Conservation (phyloP, 495 filamentous ascomycete genomes). For the Penicillium subrubescens region DNA sequence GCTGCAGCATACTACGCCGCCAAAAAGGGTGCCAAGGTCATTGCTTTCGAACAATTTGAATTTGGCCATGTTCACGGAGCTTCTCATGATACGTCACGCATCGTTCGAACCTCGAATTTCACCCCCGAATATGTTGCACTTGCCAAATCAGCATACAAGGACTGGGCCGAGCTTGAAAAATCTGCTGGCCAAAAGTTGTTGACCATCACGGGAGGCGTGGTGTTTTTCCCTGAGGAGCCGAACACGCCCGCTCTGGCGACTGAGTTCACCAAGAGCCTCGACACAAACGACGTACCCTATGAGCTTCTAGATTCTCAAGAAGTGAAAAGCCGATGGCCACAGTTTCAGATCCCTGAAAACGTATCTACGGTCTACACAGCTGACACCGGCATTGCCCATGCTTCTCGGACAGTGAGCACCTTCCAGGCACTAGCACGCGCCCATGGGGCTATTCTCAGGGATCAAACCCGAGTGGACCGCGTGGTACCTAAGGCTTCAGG, state of each 20-base stretch:
- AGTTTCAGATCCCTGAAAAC: constrained; percentile 28
- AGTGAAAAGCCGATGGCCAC: constrained; percentile 32
- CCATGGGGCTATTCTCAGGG: constrained; percentile 27
- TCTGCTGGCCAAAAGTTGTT: constrained; percentile 18
- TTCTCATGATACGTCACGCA: constrained; percentile 26
- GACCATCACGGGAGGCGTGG: constrained; percentile 24
- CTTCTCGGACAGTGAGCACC: constrained; percentile 23
- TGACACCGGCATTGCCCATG: constrained; percentile 32
- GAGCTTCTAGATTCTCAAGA: constrained; percentile 27
- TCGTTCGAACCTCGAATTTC: constrained; percentile 23
- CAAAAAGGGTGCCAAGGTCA: constrained; percentile 22
- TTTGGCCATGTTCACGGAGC: constrained; percentile 23
- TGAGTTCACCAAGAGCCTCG: constrained; percentile 21
- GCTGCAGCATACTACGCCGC: constrained; percentile 24
- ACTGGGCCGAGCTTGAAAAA: constrained; percentile 24
- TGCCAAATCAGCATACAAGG: constrained; percentile 23
- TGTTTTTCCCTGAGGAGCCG: constrained; percentile 27
- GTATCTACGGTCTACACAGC: constrained; percentile 29
- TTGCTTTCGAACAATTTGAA: constrained; percentile 27
- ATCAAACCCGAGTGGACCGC: constrained; percentile 27
- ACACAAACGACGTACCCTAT: constrained; percentile 23
- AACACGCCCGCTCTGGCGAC: constrained; percentile 6
- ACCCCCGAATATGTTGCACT: constrained; percentile 17
- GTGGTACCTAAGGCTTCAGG: constrained; percentile 21
- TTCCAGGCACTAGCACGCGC: constrained; percentile 27